Base-by-base conservation (phyloP, 2,329 filamentous ascomycete genomes). In the Colletotrichum liaoningense region DNA sequence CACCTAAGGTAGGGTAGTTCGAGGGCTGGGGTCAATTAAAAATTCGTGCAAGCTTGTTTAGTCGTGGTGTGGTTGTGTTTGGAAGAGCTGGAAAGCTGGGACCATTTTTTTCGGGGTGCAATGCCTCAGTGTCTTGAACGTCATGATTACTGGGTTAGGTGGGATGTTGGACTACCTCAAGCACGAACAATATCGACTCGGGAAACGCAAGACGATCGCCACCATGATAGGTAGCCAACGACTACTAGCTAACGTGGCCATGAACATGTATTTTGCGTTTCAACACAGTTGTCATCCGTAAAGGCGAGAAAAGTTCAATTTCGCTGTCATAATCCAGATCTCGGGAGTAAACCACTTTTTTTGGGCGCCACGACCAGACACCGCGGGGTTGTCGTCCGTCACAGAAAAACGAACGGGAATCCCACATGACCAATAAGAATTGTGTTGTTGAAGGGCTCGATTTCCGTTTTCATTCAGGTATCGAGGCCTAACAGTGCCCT, bases 401-500 rank as follows among this genome's bases (percentile, higher is more conserved):
- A 65, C 63, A 65, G 35, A 57, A 46, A 67, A 49, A 49, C 57
- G 49, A 72, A 63, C 9, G 11, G 55, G 28, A 67, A 63, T 55
- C 42, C 67, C 67, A 69, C 62, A 62, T 72, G 42, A 62, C 57
- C 68, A 71, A 65, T 26, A 71, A 60, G 28, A 66, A 49, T 12
- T 55, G 14, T 59, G 60, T 55, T 46, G 63, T 65, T 54, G n/a
- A 64, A 72, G 63, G 69, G 72, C 72, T 74, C 69, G 72, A 74
- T 74, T 73, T 75, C 74, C 74, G 74, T 75, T 72, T 75, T 76
- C 74, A 76, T 76, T 76, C 66, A 72, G 73, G 68, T 74, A 73
- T 74, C 73, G 69, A 75, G 63, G 60, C 73, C 74, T 75, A 72
- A 72, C 30, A 68, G 72, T 72, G 82, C 81, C 83, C 78, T 81